These are phyloP conservation scores for Hawksworthiomyces lignivorus DNA, from an alignment of 2,329 filamentous ascomycete genomes.

Conservation along the genomic window DNA sequence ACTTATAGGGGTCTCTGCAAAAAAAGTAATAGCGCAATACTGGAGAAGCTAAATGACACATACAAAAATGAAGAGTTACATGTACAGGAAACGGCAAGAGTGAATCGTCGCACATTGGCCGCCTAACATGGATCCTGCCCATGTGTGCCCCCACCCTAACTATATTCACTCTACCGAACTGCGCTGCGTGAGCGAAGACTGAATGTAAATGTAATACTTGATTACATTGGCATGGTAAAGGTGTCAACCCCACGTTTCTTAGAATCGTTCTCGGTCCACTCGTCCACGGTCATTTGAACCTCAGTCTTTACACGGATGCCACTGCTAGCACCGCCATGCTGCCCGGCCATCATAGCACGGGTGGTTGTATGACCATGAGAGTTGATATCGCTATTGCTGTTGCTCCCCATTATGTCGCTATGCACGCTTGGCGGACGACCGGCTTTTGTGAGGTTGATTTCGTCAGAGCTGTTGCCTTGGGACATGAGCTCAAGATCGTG, in stretches of 20 bases:
- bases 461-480: constrained; percentile 12
- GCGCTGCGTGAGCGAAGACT: no score
- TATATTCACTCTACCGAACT: no score
- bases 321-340: neutral
- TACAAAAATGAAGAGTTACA: no score
- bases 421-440: constrained; percentile 3
- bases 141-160: no score
- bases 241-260: neutral
- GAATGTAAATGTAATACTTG: no score
- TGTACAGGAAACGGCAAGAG: no score
- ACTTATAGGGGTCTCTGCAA: no score
- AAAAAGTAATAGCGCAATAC: no score
- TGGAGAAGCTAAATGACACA: no score
- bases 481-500: constrained; percentile 12
- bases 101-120: no score
- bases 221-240: constrained; percentile 1
- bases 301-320: constrained; percentile 13
- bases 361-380: neutral
- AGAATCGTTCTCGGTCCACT: constrained; percentile 1
- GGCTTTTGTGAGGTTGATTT: constrained; percentile 11
- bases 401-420: constrained; percentile 3
- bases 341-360: no score
- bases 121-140: no score
- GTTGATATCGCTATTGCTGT: neutral
- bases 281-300: constrained; percentile 10